These are phyloP conservation scores for Leishmania mexicana DNA, from an alignment of 208 protist genomes.

Conservation along the genomic window DNA sequence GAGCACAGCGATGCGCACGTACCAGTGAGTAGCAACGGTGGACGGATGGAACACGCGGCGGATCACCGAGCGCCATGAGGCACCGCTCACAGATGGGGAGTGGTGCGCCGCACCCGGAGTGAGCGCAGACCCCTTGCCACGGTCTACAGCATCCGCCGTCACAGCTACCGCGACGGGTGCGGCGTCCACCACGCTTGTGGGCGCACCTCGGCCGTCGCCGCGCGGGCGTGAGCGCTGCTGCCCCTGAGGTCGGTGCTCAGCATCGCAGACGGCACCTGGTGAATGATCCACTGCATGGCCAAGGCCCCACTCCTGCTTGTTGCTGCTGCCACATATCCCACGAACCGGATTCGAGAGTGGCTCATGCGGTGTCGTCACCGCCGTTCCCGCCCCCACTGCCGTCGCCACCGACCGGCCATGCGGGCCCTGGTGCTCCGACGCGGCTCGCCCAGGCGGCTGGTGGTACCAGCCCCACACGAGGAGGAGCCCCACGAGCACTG, in stretches of 20 bases:
- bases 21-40: constrained; percentile 41
- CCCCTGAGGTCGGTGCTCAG: background rate
- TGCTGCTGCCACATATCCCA: background rate
- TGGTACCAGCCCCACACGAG: constrained; percentile 17
- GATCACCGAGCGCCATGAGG: background rate
- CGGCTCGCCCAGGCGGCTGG: background rate
- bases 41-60: constrained; percentile 16
- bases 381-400: background rate
- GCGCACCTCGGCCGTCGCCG: background rate
- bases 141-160: background rate
- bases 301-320: background rate
- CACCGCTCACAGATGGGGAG: background rate
- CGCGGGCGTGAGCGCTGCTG: background rate
- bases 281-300: background rate
- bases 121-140: background rate
- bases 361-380: background rate
- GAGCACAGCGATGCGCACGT: constrained; percentile 49
- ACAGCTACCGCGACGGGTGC: background rate
- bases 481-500: constrained; percentile 29
- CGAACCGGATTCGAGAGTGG: background rate
- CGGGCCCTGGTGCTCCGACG: background rate
- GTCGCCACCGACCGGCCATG: background rate
- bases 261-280: background rate
- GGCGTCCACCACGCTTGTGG: background rate
- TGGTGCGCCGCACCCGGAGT: background rate